These are phyloP conservation scores for Mycosphaerella sp. DNA, from an alignment of 2,329 filamentous ascomycete species.

Conservation along the genomic window DNA sequence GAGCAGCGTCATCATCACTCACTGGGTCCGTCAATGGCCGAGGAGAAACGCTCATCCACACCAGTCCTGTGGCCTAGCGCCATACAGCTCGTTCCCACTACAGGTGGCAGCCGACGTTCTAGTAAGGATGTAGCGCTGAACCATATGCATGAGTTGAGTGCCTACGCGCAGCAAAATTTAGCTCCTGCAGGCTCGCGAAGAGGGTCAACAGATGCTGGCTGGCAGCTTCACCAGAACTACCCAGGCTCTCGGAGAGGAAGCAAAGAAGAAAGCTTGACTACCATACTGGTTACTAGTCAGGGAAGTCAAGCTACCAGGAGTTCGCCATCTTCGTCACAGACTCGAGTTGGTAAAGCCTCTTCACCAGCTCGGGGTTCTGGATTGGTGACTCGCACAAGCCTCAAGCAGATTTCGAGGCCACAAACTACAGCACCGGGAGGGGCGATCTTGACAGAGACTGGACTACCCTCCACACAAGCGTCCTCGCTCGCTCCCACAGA, in stretches of 20 bases:
- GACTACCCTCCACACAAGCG: slow-evolving; percentile 32
- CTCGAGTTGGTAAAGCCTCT: slow-evolving; percentile 14
- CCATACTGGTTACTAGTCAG: slow-evolving; percentile 33
- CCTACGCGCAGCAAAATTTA: slow-evolving; percentile 28
- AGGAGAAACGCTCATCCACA: slow-evolving; percentile 26
- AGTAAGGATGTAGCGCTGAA: slow-evolving; percentile 36
- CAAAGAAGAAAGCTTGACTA: slow-evolving; percentile 34
- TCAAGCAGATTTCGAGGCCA: slow-evolving; percentile 26
- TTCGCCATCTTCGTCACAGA: slow-evolving; percentile 22
- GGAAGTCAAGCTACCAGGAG: slow-evolving; percentile 25
- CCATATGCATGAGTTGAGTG: slow-evolving; percentile 30
- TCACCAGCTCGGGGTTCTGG: slow-evolving; percentile 18
- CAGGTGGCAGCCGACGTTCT: slow-evolving; percentile 29
- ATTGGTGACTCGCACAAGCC: slow-evolving; percentile 18
- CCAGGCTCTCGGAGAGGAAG: slow-evolving; percentile 31
- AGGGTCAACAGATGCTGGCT: slow-evolving; percentile 33
- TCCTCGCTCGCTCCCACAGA: slow-evolving; percentile 33
- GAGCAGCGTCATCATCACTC: slow-evolving; percentile 26
- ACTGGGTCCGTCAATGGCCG: slow-evolving; percentile 17
- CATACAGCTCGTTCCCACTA: slow-evolving; percentile 24
- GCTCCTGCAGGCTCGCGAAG: slow-evolving; percentile 28
- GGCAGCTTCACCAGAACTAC: slow-evolving; percentile 32
- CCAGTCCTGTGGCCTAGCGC: slow-evolving; percentile 20
- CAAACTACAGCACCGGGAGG: slow-evolving; percentile 33
- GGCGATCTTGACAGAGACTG: slow-evolving; percentile 25